Evolutionary conservation across 2,329 filamentous ascomycete genomes (phyloP).

Genomic region (Paecilomyces niveus): DNA sequence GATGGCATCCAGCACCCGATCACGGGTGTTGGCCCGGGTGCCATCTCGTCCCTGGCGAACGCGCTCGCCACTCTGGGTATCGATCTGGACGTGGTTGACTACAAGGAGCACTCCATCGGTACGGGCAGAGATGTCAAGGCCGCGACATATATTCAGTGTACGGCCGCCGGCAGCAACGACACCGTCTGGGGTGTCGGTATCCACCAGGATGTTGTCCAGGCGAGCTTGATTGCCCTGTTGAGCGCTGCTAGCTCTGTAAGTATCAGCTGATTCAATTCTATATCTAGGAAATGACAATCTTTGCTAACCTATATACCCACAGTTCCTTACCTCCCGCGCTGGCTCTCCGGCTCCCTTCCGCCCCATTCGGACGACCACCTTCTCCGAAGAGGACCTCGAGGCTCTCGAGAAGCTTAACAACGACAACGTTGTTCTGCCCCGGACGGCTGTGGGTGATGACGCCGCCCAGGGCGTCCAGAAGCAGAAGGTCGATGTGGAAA

Average conservation of each 20-base stretch:
- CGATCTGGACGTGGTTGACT: slow-evolving; percentile 83
- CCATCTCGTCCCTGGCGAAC: slow-evolving; percentile 79
- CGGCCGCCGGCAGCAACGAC: slow-evolving; percentile 51
- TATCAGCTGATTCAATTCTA: slow-evolving; percentile 11
- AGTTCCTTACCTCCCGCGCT: slow-evolving; percentile 65
- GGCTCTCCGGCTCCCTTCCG: slow-evolving; percentile 61
- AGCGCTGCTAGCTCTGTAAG: slow-evolving; percentile 80
- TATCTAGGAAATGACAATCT: neutral
- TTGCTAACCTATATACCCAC: neutral
- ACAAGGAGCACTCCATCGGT: slow-evolving; percentile 93
- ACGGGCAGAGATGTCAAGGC: slow-evolving; percentile 76
- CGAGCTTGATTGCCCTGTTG: slow-evolving; percentile 76
- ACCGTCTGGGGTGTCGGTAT: slow-evolving; percentile 88
- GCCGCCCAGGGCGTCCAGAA: slow-evolving; percentile 19
- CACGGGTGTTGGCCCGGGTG: slow-evolving; percentile 76
- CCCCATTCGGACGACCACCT: slow-evolving; percentile 48
- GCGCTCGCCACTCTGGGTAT: slow-evolving; percentile 73
- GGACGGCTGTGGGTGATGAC: neutral
- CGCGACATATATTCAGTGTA: slow-evolving; percentile 93
- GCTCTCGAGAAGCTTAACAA: slow-evolving; percentile 37
- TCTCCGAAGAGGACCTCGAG: slow-evolving; percentile 37
- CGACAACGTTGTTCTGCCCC: slow-evolving; percentile 12
- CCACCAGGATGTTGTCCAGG: slow-evolving; percentile 87
- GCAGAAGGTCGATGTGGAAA: slow-evolving; percentile 29
- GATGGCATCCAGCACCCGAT: slow-evolving; percentile 74